Base-by-base conservation (phyloP, 2,329 filamentous ascomycete species). In the Aspergillus felis region DNA sequence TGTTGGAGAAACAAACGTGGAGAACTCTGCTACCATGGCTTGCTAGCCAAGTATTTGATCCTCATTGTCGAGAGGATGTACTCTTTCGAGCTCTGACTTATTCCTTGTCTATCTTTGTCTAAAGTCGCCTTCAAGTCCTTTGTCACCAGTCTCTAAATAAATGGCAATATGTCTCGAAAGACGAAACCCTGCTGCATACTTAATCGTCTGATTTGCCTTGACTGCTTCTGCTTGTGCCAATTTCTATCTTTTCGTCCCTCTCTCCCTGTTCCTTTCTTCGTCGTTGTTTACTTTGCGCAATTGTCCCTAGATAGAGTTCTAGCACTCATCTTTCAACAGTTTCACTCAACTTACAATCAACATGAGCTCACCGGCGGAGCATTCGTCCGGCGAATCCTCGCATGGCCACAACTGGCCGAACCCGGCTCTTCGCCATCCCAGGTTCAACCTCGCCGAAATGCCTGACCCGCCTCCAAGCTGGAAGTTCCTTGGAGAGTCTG, bases 381-480 rank as follows among this genome's bases (percentile, higher is more conserved):
- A 38, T 38, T 38, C 32, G 32, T 38, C 32, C 32, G 14, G 32
- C 14, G 32, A 38, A 7, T 17, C 32, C 17, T 38, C 32, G 32
- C 32, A 38, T 38, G 32, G 32, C 14, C 32, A 38, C 14, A 38
- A 38, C 52, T 35, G 48, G 27, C 47, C 49, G 51, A 29, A 55
- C 20, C 58, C 56, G 50, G 27, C 28, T 7, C 50, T 58, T 17
- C 46, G 47, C 35, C 42, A 60, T 47, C 50, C 50, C 46, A 35
- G 10, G 50, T 50, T 58, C 50, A 47, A 52, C 5, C 55, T 62
- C 20, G 48, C 10, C 22, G 50, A 46, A 20, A 41, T 62, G n/a
- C 56, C 60, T 3, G 53, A 60, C 6, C 55, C 58, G 1, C 58
- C 58, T 22, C 35, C 28, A 14, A n/a, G 51, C 9, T 61, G 50